A percentile compares a stretch with the other conserved stretches of the same genome.
Conservation (phyloP, 192 early-diverging fungal genomes). For the Glomus cerebriforme region DNA sequence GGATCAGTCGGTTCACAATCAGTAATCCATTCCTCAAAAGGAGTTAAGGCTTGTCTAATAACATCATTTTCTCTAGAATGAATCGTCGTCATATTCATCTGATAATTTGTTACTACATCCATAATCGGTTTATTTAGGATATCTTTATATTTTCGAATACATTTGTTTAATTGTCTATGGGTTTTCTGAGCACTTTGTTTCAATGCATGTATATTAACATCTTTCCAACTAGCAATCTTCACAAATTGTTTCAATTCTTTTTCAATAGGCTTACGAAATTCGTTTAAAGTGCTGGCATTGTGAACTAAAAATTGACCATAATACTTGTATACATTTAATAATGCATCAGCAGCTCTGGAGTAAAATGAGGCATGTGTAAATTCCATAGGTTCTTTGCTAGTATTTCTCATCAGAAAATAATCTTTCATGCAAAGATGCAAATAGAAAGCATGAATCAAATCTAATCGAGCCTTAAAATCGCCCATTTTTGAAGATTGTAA, state of each 20-base stretch:
- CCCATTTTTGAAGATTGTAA: conserved; percentile 74
- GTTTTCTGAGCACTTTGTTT: conserved; percentile 88
- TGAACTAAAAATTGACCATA: conserved; percentile 73
- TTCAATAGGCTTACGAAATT: conserved; percentile 70
- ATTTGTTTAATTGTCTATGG: conserved; percentile 89
- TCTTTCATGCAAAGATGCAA: conserved; percentile 48
- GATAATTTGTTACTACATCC: conserved; percentile 61
- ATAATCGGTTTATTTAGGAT: conserved; percentile 75
- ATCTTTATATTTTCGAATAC: conserved; percentile 82
- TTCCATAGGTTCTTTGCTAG: background rate
- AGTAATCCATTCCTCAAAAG: conserved; percentile 43
- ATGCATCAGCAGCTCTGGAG: conserved; percentile 42
- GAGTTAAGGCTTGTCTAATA: background rate
- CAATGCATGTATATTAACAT: conserved; percentile 91
- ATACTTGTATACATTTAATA: conserved; percentile 78
- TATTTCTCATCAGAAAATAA: conserved; percentile 29
- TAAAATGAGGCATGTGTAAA: background rate
- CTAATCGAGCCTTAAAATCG: conserved; percentile 77
- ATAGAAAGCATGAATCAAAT: conserved; percentile 67
- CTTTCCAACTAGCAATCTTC: conserved; percentile 96
- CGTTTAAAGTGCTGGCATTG: conserved; percentile 59
- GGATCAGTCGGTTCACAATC: conserved; percentile 35
- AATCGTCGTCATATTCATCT: conserved; percentile 35
- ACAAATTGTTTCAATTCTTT: conserved; percentile 93
- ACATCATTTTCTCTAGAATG: conserved; percentile 18